Evolutionary conservation across 2,329 filamentous ascomycete genomes (phyloP).

Genomic region (Malbranchea zuffiana): DNA sequence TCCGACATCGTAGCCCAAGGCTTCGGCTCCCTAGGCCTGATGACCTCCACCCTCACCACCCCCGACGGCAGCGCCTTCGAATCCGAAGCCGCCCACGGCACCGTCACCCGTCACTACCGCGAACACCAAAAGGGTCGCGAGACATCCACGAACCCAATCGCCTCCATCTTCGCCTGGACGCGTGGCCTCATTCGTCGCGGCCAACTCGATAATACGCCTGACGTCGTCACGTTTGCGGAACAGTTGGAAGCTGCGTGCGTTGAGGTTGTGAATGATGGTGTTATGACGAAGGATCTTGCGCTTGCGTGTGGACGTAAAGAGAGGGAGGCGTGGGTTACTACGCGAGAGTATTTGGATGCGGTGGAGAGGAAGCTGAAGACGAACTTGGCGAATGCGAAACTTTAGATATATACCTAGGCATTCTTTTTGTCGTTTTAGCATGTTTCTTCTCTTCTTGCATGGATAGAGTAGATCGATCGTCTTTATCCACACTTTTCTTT

Average conservation of each 20-base stretch:
- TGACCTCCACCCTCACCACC: conserved; percentile 96
- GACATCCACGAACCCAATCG: conserved; percentile 97
- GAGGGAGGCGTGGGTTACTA: conserved; percentile 79
- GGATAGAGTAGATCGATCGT: too few relatives aligned
- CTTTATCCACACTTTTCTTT: too few relatives aligned
- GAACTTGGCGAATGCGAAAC: conserved; percentile 40
- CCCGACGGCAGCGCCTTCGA: conserved; percentile 96
- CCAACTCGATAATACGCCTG: conserved; percentile 83
- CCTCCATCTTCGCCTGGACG: conserved; percentile 98
- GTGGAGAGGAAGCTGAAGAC: conserved; percentile 83
- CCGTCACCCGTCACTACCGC: conserved; percentile 95
- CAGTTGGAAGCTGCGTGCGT: conserved; percentile 84
- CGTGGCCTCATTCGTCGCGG: conserved; percentile 87
- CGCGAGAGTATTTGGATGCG: conserved; percentile 78
- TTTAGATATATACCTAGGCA: conserved; percentile 3
- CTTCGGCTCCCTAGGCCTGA: conserved; percentile 93
- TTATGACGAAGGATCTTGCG: conserved; percentile 99
- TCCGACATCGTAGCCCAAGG: conserved; percentile 97
- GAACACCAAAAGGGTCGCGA: conserved; percentile 97
- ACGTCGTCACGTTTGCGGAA: conserved; percentile 84
- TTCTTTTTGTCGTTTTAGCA: not conserved
- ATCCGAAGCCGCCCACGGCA: conserved; percentile 94
- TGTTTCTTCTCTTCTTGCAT: too few relatives aligned
- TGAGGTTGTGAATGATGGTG: conserved; percentile 80
- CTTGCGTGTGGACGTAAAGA: conserved; percentile 82